These are phyloP conservation scores for Usnea hakonensis DNA, from an alignment of 495 filamentous ascomycete genomes.

Conservation along the genomic window DNA sequence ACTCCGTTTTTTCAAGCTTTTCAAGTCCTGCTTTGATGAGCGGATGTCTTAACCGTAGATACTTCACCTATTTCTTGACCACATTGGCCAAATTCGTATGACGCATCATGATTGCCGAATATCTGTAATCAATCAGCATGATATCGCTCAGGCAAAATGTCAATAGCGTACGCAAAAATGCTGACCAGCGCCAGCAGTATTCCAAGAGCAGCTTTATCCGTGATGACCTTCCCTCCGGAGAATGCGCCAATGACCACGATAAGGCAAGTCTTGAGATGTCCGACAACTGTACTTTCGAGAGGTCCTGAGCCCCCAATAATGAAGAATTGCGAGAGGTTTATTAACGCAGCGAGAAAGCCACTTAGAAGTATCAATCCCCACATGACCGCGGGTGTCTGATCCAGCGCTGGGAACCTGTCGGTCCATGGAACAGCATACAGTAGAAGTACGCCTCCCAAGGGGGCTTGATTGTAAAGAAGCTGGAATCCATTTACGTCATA, in stretches of 20 bases:
- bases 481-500: constrained; percentile 63
- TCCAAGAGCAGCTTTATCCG: constrained; percentile 21
- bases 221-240: constrained; percentile 19
- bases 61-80: background rate
- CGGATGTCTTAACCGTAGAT: constrained; percentile 1
- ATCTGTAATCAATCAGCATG: constrained; percentile 14
- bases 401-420: constrained; percentile 52
- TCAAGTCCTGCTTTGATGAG: constrained; percentile 2
- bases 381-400: constrained; percentile 35
- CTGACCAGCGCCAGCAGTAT: constrained; percentile 21
- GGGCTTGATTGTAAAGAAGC: constrained; percentile 64
- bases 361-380: constrained; percentile 36
- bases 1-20: background rate
- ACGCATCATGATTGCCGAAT: constrained; percentile 21
- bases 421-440: constrained; percentile 58
- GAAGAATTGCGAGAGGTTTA: constrained; percentile 70
- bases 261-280: constrained; percentile 46
- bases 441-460: constrained; percentile 54
- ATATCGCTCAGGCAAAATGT: no score
- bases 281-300: constrained; percentile 64
- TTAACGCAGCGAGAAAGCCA: constrained; percentile 55
- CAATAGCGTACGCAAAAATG: constrained; percentile 19
- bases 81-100: constrained; percentile 8
- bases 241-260: constrained; percentile 35
- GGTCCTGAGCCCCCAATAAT: constrained; percentile 62